Conservation (phyloP, 129 eudicot species). For the Helianthus tuberosus region DNA sequence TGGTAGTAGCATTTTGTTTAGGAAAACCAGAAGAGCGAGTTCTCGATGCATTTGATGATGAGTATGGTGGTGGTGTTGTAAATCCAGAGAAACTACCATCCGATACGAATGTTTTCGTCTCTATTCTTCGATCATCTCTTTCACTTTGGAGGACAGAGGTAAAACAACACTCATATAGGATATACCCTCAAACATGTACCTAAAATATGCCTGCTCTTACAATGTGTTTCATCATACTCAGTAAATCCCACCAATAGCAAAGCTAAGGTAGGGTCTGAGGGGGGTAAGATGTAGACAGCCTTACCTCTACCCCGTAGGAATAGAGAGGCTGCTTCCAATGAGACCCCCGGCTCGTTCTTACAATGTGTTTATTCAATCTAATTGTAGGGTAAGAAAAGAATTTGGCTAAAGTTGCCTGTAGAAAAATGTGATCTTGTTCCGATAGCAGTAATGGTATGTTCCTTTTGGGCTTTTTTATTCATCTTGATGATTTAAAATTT, state of each 20-base stretch:
- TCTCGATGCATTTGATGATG: conserved; percentile 78
- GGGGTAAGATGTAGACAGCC: no score
- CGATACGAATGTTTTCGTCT: conserved; percentile 55
- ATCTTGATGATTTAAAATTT: background rate
- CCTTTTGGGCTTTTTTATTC: background rate
- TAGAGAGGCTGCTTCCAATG: no score
- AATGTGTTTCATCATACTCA: background rate
- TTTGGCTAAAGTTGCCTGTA: conserved; percentile 87
- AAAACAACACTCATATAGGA: background rate
- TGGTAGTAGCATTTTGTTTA: conserved; percentile 23
- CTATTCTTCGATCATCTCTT: conserved; percentile 66
- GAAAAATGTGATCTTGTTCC: conserved; percentile 88
- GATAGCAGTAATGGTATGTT: conserved; percentile 65
- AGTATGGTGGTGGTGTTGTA: conserved; percentile 73
- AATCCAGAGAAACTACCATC: conserved; percentile 65
- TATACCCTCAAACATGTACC: background rate
- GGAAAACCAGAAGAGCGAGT: conserved; percentile 25
- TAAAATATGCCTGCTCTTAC: background rate
- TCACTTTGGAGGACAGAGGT: conserved; percentile 72
- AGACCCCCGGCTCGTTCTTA: no score
- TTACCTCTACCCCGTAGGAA: no score
- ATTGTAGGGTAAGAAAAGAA: conserved; percentile 86
- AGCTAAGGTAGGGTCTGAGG: no score
- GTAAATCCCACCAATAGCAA: no score
- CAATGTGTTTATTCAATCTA: background rate